Conservation (phyloP, 2,329 filamentous ascomycete species). For the Capronia epimyces region DNA sequence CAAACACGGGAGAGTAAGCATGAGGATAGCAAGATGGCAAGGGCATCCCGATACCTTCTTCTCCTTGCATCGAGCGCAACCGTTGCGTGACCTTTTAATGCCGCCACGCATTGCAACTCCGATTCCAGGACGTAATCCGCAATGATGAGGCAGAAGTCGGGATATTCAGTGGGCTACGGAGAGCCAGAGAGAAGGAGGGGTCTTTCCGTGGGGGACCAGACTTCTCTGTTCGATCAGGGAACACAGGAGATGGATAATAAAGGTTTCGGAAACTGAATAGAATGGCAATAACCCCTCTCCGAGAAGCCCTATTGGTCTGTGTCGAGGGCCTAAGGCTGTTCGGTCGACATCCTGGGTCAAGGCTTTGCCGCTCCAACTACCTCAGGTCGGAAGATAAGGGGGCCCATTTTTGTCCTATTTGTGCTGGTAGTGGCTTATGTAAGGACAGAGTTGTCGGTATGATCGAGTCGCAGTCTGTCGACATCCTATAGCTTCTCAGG, state of each 20-base stretch:
- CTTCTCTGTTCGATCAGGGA: neutral
- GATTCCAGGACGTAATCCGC: too few species aligned
- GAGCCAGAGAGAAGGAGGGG: too few species aligned
- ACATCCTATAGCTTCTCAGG: too few species aligned
- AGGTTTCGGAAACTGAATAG: neutral
- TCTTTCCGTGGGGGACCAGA: neutral
- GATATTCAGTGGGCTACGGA: too few species aligned
- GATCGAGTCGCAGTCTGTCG: neutral
- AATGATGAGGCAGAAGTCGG: too few species aligned
- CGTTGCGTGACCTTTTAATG: constrained; percentile 1
- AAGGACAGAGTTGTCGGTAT: neutral
- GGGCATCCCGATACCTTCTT: neutral
- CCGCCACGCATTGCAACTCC: constrained; percentile 6
- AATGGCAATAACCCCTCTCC: neutral
- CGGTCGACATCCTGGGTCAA: neutral
- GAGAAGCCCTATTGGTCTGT: neutral
- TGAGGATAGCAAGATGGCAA: neutral
- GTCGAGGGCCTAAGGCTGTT: neutral
- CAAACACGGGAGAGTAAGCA: neutral
- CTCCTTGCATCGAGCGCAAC: constrained; percentile 1
- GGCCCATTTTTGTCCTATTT: too few species aligned
- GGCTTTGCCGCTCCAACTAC: neutral
- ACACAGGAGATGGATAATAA: neutral
- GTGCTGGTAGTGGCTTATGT: neutral
- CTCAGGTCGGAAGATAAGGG: neutral